Base-by-base conservation (phyloP, 2,329 filamentous ascomycete species). In the Colletotrichum lentis region DNA sequence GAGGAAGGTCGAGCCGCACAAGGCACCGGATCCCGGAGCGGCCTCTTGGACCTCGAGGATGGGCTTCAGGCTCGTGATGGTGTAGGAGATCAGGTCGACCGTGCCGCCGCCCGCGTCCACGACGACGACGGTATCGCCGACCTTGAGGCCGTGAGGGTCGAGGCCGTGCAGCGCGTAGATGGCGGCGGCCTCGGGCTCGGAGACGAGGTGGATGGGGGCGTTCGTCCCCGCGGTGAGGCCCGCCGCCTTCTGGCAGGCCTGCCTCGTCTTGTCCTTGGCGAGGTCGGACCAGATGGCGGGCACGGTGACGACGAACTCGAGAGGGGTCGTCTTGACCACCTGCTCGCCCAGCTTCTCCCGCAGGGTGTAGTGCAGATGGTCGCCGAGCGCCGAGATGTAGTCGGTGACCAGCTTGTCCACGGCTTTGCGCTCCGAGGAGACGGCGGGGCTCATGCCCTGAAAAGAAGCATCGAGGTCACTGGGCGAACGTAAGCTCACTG, bases 261-360 rank as follows among this genome's bases (percentile, higher is more conserved):
- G 76, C 53, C 77, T 76, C 1, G 84, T 88, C 43, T 80, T 80
- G 49, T 84, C 79, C 59, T 85, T 87, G 37, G 85, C 84, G 5
- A 78, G 77, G 52, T 86, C 84, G 44, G 82, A 85, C 86, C 86
- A 88, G 8, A 88, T 85, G 5, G 86, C 85, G 0, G 86, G 86
- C 0, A 88, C 85, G 0, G 86, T 87, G 22, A 88, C 76, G 52
- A 88, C 80, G 64, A 86, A 86, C 62, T 87, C 81, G 69, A 86
- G 79, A 0, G 81, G 78, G 0, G 78, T 85, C 20, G 76, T 80
- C 4, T 76, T 75, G 5, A 85, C 75, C 22, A 83, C 77, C 2
- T 76, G 77, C 1, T 75, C 73, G 2, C 82, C 81, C 1, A 87
- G 73, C 5, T 79, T 77, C 46, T 78, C 74, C 49, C 80, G 76